A percentile compares a stretch with the other conserved stretches of the same genome.
Conservation (phyloP, 2,329 filamentous ascomycete genomes). For the Epichloe sp. region DNA sequence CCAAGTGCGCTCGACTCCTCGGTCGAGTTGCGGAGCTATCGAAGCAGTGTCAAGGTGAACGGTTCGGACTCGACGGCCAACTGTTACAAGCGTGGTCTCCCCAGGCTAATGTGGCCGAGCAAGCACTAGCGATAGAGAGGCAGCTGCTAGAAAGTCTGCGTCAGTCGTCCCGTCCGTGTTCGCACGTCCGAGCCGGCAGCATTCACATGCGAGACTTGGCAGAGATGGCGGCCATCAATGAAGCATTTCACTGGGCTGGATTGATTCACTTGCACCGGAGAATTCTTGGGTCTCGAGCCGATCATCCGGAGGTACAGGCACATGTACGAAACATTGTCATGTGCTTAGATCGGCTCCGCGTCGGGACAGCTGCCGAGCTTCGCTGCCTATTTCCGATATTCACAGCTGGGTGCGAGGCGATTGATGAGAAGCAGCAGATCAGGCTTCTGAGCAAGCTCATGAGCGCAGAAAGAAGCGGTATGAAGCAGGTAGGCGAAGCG, state of each 20-base stretch:
- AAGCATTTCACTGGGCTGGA: constrained; percentile 68
- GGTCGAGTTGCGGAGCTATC: constrained; percentile 60
- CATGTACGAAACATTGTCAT: constrained; percentile 50
- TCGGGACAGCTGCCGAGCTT: constrained; percentile 58
- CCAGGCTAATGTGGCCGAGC: constrained; percentile 23
- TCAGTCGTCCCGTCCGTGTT: constrained; percentile 27
- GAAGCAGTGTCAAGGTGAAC: constrained; percentile 51
- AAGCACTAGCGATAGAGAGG: constrained; percentile 45
- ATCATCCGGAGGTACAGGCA: constrained; percentile 46
- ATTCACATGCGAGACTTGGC: constrained; percentile 42
- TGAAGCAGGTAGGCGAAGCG: constrained; percentile 51
- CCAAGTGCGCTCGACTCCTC: constrained; percentile 65
- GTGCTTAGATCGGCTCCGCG: constrained; percentile 47
- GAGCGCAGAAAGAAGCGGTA: constrained; percentile 57
- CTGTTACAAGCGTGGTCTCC: constrained; percentile 42
- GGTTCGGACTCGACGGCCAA: constrained; percentile 37
- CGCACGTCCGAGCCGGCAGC: constrained; percentile 32
- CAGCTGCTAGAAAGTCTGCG: constrained; percentile 47
- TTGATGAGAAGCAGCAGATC: constrained; percentile 38
- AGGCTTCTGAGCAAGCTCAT: constrained; percentile 53
- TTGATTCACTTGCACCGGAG: constrained; percentile 64
- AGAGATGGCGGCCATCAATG: constrained; percentile 60
- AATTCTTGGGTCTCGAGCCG: constrained; percentile 48
- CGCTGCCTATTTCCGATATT: constrained; percentile 73
- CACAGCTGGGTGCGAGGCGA: constrained; percentile 65